These are phyloP conservation scores for Aspergillus bridgeri DNA, from an alignment of 495 filamentous ascomycete genomes.

Conservation along the genomic window DNA sequence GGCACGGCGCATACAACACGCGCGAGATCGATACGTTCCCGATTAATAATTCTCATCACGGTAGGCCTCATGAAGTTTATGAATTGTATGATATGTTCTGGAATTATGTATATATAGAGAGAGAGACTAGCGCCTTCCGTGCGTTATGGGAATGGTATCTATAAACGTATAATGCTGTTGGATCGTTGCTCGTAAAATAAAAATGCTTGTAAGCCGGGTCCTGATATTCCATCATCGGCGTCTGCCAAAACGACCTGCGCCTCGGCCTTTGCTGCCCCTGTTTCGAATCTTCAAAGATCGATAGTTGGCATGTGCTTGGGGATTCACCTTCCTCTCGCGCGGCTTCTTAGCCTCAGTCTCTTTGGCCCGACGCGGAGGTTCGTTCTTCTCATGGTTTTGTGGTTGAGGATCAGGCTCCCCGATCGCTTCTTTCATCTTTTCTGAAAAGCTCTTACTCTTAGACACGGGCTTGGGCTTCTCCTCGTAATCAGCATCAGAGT, in stretches of 20 bases:
- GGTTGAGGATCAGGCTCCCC: constrained; percentile 15
- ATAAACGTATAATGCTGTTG: constrained; percentile 15
- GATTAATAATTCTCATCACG: constrained; percentile 22
- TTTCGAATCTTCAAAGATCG: constrained; percentile 75
- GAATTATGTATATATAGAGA: constrained; percentile 5
- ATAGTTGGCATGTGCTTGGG: constrained; percentile 78
- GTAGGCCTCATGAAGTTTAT: constrained; percentile 8
- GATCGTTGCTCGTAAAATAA: constrained; percentile 35
- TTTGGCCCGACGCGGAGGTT: constrained; percentile 24
- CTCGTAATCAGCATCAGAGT: constrained; percentile 33
- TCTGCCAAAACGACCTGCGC: constrained; percentile 44
- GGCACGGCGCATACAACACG: constrained; percentile 27
- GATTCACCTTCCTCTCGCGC: constrained; percentile 62
- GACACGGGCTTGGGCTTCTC: constrained; percentile 21
- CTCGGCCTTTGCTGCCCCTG: constrained; percentile 39
- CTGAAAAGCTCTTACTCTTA: constrained; percentile 40
- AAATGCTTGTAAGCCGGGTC: constrained; percentile 2
- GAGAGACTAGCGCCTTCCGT: constrained; percentile 1
- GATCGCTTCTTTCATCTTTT: constrained; percentile 45
- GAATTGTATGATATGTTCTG: constrained; percentile 10
- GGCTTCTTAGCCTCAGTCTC: constrained; percentile 51
- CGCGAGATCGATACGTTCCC: constrained; percentile 38
- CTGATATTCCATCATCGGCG: constrained; percentile 22
- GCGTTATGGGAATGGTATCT: constrained; percentile 21
- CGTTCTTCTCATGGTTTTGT: constrained; percentile 27